Evolutionary conservation across 352 stramenopile species (phyloP), one percentile per base, ranked within the genome.

Genomic region (Phytophthora syringae): DNA sequence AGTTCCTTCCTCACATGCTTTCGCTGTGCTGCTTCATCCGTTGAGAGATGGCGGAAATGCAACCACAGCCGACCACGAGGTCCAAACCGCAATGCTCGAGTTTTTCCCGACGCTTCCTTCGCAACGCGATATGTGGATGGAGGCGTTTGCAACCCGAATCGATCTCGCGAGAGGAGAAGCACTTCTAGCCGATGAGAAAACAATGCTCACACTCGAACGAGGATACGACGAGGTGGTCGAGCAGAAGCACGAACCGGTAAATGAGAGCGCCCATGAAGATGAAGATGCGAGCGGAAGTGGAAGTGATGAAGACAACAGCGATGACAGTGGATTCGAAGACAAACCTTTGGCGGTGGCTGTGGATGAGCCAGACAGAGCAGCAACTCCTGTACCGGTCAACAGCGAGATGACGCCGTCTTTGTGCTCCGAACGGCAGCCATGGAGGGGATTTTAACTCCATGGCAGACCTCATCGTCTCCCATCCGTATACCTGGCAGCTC

Each of bases 111-210:
- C 71, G 2, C 75, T 81, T 0, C 32, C 62, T 0, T 59, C 74
- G 2, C 77, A 89, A 52, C 65, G 67, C n/a, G 70, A 70, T 18
- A 44, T 70, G 5, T 92, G 80, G 80, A 30, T 77, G 12, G 45
- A 70, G 7, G 74, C 75, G 1, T 78, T 92, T 39, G 55, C 43
- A 1, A 47, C 25, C 7, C 70, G 73, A 12, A 74, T 90, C 11
- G 70, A 85, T 20, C 66, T 82, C 16, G 51, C 55, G 2, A 85
- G 86, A 60, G 80, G 83, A 11, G 79, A 90, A 59, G 72, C 78
- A 30, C 71, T 90, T 0, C 60, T 90, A 1, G 58, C 47, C 0
- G 80, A 90, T 40, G 82, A 92, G 15, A 85, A 82, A 48, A 45
- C 75, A 12, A 70, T 91, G 10, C 24, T 89, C 9, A 67, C 37